Conservation (phyloP, 768 basidiomycete species). For the Lanmaoa pseudosensibilis region DNA sequence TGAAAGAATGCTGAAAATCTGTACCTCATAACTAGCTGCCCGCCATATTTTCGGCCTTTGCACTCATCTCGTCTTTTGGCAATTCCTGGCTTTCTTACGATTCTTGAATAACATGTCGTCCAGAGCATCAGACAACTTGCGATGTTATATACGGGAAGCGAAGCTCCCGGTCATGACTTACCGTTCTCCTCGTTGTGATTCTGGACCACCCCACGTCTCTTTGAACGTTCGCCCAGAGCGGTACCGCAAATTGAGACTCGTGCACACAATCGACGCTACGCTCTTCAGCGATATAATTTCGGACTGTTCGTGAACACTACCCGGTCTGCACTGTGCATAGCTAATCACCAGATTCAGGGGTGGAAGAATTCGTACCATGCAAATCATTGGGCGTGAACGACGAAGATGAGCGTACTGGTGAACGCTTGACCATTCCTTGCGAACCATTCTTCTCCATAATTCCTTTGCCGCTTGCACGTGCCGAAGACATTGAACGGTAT, state of each 20-base stretch:
- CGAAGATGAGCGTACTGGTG: constrained; percentile 39
- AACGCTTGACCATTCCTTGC: constrained; percentile 46
- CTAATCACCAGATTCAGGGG: constrained; percentile 36
- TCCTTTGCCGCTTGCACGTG: constrained; percentile 35
- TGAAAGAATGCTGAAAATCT: background rate
- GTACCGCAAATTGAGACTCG: constrained; percentile 53
- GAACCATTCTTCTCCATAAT: constrained; percentile 39
- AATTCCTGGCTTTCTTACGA: background rate
- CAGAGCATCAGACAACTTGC: constrained; percentile 44
- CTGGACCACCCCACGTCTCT: constrained; percentile 13
- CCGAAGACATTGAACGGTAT: constrained; percentile 46
- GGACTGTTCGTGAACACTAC: constrained; percentile 37
- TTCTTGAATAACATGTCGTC: constrained; percentile 20
- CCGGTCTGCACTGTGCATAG: background rate
- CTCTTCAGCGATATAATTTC: constrained; percentile 35
- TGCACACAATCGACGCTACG: constrained; percentile 36
- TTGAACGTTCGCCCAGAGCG: constrained; percentile 45
- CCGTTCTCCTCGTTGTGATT: constrained; percentile 36
- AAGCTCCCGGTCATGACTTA: constrained; percentile 44
- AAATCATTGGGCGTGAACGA: constrained; percentile 37
- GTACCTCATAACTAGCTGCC: background rate
- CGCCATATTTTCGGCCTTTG: background rate
- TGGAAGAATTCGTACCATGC: constrained; percentile 37
- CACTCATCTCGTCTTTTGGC: background rate
- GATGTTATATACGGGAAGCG: constrained; percentile 47